Evolutionary conservation across 768 basidiomycete species (phyloP), one percentile per base, ranked within the genome.

Genomic region (Botryobasidium botryosum): DNA sequence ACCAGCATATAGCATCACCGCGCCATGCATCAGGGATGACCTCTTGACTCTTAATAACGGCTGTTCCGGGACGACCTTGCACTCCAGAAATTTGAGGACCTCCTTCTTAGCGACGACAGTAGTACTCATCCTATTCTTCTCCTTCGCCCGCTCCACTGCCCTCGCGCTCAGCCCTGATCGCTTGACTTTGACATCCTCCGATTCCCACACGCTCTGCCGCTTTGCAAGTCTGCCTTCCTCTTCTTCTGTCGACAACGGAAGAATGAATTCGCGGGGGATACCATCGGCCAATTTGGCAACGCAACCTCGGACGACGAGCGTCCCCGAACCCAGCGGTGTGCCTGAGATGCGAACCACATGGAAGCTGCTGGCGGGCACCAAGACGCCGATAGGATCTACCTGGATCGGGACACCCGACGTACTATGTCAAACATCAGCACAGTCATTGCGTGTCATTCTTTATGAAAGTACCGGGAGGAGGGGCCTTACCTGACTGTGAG

Each of bases 1-100:
- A 27, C 94, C 94, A 39, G 92, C 75, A 56, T 92, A 96, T 41
- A 97, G 65, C 86, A 94, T 92, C 21, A 96, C 64, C 0, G 91
- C 87, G 1, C 87, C 88, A 53, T 94, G 88, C 1, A 83, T 91
- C 18, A 94, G 63, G n/a, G 84, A 86, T 13, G 80, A 84, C 56
- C 84, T 68, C 45, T 84, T 71, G 57, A 99, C 79, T 50, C 86
- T 74, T 44, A 97, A 64, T 26, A 90, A 60, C 6, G 94, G 94
- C 55, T 90, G 85, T 53, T 86, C 79, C 1, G 80, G 77, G 17
- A 92, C 74, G 17, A 96, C 85, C 29, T 70, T 66, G 59, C 80
- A 91, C 55, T 90, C 76, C 54, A 91, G 57, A 56, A 81, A 91
- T 51, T 48, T 18, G 21, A 35, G 35, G 8, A 40, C 41, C 20